Base-by-base conservation (phyloP, 352 stramenopile species). In the Peronospora destructor region DNA sequence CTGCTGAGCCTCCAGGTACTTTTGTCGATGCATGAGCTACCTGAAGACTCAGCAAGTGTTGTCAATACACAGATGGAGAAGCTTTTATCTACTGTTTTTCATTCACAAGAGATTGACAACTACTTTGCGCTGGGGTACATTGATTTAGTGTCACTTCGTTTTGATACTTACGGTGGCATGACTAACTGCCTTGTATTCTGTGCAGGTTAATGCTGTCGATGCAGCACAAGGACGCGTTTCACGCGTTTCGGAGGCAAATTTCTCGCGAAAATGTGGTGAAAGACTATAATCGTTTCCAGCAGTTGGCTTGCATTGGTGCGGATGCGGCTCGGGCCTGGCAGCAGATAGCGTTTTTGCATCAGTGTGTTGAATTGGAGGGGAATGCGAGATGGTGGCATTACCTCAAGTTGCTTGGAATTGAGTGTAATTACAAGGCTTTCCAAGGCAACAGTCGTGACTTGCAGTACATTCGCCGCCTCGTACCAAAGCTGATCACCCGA, bases 311-410 rank as follows among this genome's bases (percentile, higher is more conserved):
- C 11, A 72, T 90, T 50, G 78, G 81, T 9, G 67, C 81, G 1
- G 76, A 92, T 56, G 73, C 75, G 29, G 81, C 81, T 49, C 72
- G 78, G 34, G 78, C 75, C 5, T 92, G 81, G 81, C 68, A 89
- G 26, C 73, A 90, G 28, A 84, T 90, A 21, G 78, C 71, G 0
- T 92, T 92, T 46, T 60, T 90, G 19, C 71, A 90, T 49, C 77
- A 89, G 45, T 92, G 81, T 39, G 65, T 84, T 9, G 81, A 92
- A 39, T 53, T 92, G 9, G 78, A 92, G 59, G 76, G 66, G 4
- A 92, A 92, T n/a, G 73, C 76, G 14, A 59, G 76, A 34, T 92
- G 81, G 81, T 89, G 76, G 76, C 76, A 92, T 43, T 89, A 87
- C 36, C 57, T 92, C 13, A 84, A 73, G 8, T 53, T 92, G 13